Base-by-base conservation (phyloP, 2,329 filamentous ascomycete genomes). In the Hypomyces perniciosus region DNA sequence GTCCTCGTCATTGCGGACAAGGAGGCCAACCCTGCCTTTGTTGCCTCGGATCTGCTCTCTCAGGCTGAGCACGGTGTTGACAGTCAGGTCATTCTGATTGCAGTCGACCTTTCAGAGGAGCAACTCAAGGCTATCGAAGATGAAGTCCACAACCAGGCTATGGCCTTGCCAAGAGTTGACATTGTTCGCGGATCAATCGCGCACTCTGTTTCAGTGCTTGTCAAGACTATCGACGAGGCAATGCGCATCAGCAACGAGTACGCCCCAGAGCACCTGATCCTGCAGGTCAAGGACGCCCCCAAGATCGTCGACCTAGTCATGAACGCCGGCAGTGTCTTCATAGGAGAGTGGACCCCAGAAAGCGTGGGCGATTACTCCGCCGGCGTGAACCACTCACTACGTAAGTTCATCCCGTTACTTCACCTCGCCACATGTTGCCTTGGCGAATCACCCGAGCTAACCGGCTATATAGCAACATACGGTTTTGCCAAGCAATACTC, bases 401-500 rank as follows among this genome's bases (percentile, higher is more conserved):
- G 90, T 95, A 85, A 81, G 89, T 85, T 31, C 26, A 6, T 6
- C 12, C n/a, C 31, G n/a, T 26, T 28, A 10, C 46, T 40, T 31
- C 12, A 6, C 38, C 28, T 52, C 43, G 9, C 12, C 27, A 20
- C 27, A 27, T n/a, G 28, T 10, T n/a, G 27, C 1, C 29, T 29
- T 26, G 43, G 29, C 37, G 41, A 44, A 31, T 10, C n/a, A 12
- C 8, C 9, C 38, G 38, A 34, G 52, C 59, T 62, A 53, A 62
- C 50, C 13, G 13, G 44, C 31, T 8, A 26, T 12, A 3, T 59
- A 95, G 90, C 93, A 47, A 99, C 93, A 0, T 99, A 97, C 65
- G 93, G 93, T 38, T 99, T 95, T 63, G 93, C 93, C 44, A 96
- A 95, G 73, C 93, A 99, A 70, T 99, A 99, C 74, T 96, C 90